A percentile compares a stretch with the other conserved stretches of the same genome.
These are phyloP conservation scores for Hippophae tibetana DNA, from an alignment of 306 rosid species.

Conservation along the genomic window DNA sequence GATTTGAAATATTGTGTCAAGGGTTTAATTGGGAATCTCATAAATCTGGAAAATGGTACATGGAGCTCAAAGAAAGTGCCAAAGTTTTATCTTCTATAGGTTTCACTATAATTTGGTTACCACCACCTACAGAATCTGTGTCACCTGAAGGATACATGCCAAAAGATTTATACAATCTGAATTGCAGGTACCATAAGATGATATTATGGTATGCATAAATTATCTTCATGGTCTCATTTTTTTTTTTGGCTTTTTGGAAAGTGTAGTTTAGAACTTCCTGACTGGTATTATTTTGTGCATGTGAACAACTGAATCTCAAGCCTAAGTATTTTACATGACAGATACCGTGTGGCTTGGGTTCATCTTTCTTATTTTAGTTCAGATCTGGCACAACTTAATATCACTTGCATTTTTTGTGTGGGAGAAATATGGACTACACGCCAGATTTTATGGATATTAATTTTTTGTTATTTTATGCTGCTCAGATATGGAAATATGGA, in stretches of 20 bases:
- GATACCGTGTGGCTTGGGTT: too few relatives aligned
- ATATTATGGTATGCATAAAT: slow-evolving; percentile 54
- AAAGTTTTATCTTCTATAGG: slow-evolving; percentile 62
- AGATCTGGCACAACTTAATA: too few relatives aligned
- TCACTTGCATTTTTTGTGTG: too few relatives aligned
- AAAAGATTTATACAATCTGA: slow-evolving; percentile 72
- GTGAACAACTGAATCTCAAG: too few relatives aligned
- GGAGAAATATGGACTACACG: too few relatives aligned
- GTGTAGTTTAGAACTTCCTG: slow-evolving; percentile 8
- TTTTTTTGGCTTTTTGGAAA: slow-evolving; percentile 35
- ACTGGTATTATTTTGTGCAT: too few relatives aligned
- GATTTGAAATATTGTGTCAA: slow-evolving; percentile 82
- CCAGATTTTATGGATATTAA: too few relatives aligned
- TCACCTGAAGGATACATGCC: slow-evolving; percentile 85
- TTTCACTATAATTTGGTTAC: slow-evolving; percentile 66
- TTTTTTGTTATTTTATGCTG: slow-evolving; percentile 5
- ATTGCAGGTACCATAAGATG: slow-evolving; percentile 65
- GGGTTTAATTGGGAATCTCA: slow-evolving; percentile 63
- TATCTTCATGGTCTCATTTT: slow-evolving; percentile 64
- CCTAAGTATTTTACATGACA: too few relatives aligned
- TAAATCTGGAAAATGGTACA: slow-evolving; percentile 76
- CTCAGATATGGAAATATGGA: too few relatives aligned
- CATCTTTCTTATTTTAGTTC: too few relatives aligned
- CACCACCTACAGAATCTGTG: slow-evolving; percentile 73
- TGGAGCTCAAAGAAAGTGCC: slow-evolving; percentile 51